Evolutionary conservation across 176 grass and related monocot genomes (phyloP).

Genomic region (Triticum monococcum): DNA sequence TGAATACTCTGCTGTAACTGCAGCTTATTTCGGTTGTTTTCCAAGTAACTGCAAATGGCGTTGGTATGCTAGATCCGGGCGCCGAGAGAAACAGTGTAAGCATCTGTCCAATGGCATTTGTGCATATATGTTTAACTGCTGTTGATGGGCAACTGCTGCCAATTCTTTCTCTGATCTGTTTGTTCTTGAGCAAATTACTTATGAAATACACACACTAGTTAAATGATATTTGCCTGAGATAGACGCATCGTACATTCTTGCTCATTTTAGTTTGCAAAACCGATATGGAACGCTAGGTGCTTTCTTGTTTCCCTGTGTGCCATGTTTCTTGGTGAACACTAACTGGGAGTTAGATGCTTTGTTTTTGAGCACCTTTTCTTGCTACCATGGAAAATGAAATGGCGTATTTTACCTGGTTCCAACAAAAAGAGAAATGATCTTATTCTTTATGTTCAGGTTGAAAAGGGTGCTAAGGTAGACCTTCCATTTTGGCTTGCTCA

Average conservation of each 20-base stretch:
- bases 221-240: background rate
- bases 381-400: background rate
- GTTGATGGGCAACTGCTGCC: background rate
- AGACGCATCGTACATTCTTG: background rate
- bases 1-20: background rate
- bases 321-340: background rate
- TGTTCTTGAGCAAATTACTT: background rate
- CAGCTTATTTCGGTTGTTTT: slow-evolving; percentile 76
- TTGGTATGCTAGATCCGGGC: slow-evolving; percentile 79
- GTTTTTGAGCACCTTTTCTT: background rate
- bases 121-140: background rate
- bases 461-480: slow-evolving; percentile 86
- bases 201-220: background rate
- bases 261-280: background rate
- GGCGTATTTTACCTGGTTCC: background rate
- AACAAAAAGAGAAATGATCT: background rate
- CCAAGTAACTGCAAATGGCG: slow-evolving; percentile 70
- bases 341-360: background rate
- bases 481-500: slow-evolving; percentile 90
- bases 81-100: slow-evolving; percentile 75
- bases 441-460: slow-evolving; percentile 53
- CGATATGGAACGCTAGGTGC: background rate
- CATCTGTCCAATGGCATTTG: background rate
- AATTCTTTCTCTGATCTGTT: background rate
- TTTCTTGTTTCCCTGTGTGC: background rate